Evolutionary conservation across 2,329 filamentous ascomycete genomes (phyloP).

Genomic region (Fusarium zealandicum): DNA sequence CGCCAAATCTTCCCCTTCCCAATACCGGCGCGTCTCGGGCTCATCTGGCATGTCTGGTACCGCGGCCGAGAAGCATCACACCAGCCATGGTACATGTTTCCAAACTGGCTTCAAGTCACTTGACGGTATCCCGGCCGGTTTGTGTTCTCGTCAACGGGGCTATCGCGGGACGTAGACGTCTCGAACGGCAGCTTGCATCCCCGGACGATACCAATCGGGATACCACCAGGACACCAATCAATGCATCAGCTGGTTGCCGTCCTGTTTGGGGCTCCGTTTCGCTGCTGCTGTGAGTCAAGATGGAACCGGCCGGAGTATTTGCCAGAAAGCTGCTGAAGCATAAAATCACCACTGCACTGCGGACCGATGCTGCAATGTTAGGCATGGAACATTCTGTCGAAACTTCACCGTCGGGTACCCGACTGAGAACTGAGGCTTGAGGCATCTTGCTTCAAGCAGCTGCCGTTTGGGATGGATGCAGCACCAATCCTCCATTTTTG

Average conservation of each 20-base stretch:
- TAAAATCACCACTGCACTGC: constrained; percentile 34
- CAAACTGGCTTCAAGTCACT: constrained; percentile 36
- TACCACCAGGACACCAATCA: constrained; percentile 35
- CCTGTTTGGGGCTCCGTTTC: constrained; percentile 33
- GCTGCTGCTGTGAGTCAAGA: constrained; percentile 27
- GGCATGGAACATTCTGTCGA: constrained; percentile 35
- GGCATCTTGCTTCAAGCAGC: constrained; percentile 20
- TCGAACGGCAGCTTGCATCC: constrained; percentile 43
- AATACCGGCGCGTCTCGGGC: constrained; percentile 31
- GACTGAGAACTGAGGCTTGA: constrained; percentile 26
- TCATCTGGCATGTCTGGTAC: constrained; percentile 34
- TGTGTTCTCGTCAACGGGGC: constrained; percentile 37
- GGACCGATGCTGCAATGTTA: constrained; percentile 25
- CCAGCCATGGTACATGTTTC: constrained; percentile 36
- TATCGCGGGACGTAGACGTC: constrained; percentile 39
- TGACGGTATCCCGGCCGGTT: constrained; percentile 37
- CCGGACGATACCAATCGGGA: constrained; percentile 38
- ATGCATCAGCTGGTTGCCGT: constrained; percentile 20
- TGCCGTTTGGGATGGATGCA: constrained; percentile 24
- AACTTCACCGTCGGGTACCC: constrained; percentile 29
- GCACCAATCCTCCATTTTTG: constrained; percentile 32
- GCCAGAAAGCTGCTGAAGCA: constrained; percentile 23
- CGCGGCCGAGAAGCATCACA: constrained; percentile 32
- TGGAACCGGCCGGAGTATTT: constrained; percentile 31
- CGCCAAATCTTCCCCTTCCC: constrained; percentile 30